These are phyloP conservation scores for Golubevia pallescens DNA, from an alignment of 1,284 basidiomycete genomes.

Conservation along the genomic window DNA sequence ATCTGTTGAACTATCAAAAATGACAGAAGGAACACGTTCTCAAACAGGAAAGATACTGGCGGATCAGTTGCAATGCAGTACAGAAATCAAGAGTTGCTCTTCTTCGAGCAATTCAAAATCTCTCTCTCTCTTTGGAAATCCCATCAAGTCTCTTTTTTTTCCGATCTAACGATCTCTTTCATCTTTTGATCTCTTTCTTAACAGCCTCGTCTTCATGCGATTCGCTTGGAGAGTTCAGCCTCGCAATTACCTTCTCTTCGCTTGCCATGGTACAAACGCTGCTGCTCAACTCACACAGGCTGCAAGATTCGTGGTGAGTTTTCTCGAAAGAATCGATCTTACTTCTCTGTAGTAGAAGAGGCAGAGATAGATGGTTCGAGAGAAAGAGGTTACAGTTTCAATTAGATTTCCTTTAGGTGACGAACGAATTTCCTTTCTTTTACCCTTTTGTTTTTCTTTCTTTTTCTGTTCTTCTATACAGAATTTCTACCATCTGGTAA, in stretches of 20 bases:
- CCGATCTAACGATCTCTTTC: neutral
- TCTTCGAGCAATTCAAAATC: neutral
- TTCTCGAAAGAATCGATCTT: neutral
- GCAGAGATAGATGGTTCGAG: no score
- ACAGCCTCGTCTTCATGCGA: conserved; percentile 53
- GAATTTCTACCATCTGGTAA: conserved; percentile 48
- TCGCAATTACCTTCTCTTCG: conserved; percentile 59
- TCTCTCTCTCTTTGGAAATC: neutral
- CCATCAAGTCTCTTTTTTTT: neutral
- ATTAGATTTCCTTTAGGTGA: no score
- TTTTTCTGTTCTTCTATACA: conserved; percentile 5
- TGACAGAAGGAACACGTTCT: no score
- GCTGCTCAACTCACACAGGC: conserved; percentile 49
- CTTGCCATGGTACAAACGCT: conserved; percentile 57
- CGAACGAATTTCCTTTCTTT: neutral
- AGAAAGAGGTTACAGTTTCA: no score
- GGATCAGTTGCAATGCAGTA: no score
- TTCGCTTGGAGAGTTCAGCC: conserved; percentile 62
- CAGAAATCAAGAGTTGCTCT: no score
- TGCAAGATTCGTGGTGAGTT: conserved; percentile 46
- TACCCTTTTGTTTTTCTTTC: neutral
- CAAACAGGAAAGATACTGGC: no score
- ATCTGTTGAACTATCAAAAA: conserved; percentile 2
- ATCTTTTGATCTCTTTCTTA: no score
- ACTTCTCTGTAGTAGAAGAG: neutral